These are phyloP conservation scores for Tricholomella constricta DNA, from an alignment of 768 basidiomycete species.

Conservation along the genomic window DNA sequence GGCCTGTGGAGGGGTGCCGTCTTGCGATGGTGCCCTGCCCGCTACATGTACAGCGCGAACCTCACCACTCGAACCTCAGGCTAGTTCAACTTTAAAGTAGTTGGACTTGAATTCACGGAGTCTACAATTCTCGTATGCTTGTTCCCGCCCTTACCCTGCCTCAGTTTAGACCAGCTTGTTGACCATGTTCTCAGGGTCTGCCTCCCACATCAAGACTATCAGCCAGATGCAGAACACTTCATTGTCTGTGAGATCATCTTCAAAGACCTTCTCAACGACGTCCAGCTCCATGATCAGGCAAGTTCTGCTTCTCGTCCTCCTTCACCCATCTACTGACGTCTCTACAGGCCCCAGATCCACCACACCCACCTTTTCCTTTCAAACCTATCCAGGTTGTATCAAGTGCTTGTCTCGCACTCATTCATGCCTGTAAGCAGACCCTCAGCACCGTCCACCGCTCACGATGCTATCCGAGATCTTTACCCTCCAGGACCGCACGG, in stretches of 20 bases:
- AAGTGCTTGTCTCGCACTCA: constrained; percentile 64
- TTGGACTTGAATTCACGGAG: too few relatives aligned
- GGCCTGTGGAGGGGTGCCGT: too few relatives aligned
- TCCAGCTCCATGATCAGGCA: constrained; percentile 46
- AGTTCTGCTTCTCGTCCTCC: constrained; percentile 13
- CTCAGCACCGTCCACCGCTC: constrained; percentile 57
- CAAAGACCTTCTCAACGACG: constrained; percentile 69
- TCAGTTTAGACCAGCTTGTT: constrained; percentile 68
- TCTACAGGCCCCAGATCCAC: constrained; percentile 24
- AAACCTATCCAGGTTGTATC: constrained; percentile 65
- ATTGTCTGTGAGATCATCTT: constrained; percentile 85
- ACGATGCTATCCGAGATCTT: constrained; percentile 53
- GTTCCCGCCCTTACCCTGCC: too few relatives aligned
- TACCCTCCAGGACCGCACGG: constrained; percentile 46
- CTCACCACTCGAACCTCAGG: too few relatives aligned
- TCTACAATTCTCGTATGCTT: too few relatives aligned
- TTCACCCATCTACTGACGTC: constrained; percentile 2
- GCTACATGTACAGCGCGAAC: too few relatives aligned
- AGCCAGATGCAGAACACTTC: constrained; percentile 74
- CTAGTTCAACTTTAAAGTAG: too few relatives aligned
- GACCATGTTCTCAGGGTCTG: constrained; percentile 75
- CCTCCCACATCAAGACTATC: constrained; percentile 79
- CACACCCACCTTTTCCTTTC: constrained; percentile 39
- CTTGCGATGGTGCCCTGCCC: too few relatives aligned
- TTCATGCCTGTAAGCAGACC: constrained; percentile 67